phyloP scores from a whole-genome alignment of 2,329 filamentous ascomycete species.

The Diaporthe velutina region DNA sequence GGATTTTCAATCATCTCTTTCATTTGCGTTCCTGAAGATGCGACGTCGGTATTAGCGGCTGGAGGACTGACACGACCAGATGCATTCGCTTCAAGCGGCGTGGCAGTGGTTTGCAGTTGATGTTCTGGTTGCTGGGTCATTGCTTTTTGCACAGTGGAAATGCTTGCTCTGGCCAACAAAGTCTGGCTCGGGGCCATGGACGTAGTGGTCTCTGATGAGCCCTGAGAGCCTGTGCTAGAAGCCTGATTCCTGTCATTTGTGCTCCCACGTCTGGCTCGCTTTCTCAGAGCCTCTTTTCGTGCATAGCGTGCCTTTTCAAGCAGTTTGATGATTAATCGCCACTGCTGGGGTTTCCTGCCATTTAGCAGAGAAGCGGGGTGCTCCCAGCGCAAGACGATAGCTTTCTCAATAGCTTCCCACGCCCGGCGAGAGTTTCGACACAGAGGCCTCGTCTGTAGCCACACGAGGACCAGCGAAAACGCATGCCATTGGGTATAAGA shows the following conservation, averaged over 20 bases:
- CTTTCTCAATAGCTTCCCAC: constrained; percentile 2
- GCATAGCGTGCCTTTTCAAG: neutral
- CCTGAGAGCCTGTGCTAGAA: neutral
- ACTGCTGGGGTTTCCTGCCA: constrained; percentile 11
- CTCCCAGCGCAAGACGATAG: neutral
- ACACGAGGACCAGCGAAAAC: constrained; percentile 4
- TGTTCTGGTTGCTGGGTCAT: neutral
- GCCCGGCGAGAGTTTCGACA: neutral
- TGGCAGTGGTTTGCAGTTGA: neutral
- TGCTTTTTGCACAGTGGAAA: neutral
- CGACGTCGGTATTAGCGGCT: neutral
- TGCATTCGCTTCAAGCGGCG: too few species aligned
- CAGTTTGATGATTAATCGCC: neutral
- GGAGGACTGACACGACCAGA: neutral
- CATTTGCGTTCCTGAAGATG: neutral
- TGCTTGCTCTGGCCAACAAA: neutral
- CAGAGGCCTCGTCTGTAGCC: neutral
- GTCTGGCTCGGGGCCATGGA: neutral
- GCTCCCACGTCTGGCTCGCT: neutral
- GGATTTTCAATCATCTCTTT: neutral
- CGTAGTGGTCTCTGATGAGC: neutral
- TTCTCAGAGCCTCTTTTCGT: neutral
- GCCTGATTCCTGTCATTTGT: neutral
- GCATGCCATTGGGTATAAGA: constrained; percentile 21
- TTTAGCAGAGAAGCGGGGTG: neutral